phyloP scores from a whole-genome alignment of 371 early-diverging fungal genomes.

The Cokeromyces recurvatus region DNA sequence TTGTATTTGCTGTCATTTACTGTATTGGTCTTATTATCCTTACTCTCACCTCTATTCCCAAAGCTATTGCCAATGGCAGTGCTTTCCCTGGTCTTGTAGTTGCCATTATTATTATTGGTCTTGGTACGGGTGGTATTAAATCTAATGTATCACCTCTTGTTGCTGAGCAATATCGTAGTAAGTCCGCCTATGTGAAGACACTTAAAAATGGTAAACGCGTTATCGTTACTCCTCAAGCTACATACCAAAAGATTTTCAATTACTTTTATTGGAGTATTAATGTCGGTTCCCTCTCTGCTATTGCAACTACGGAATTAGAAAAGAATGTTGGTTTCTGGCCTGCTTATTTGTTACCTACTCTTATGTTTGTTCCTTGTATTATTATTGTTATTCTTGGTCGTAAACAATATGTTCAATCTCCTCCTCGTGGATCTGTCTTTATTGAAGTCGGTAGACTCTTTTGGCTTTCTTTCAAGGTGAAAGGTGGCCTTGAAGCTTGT shows the following conservation, averaged over 20 bases:
- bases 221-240: conserved; percentile 48
- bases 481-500: conserved; percentile 31
- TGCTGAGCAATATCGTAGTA: conserved; percentile 41
- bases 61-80: conserved; percentile 47
- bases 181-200: conserved; percentile 29
- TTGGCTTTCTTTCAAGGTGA: conserved; percentile 19
- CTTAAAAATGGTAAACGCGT: conserved; percentile 29
- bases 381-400: conserved; percentile 56
- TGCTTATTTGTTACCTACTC: conserved; percentile 66
- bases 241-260: conserved; percentile 33
- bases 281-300: conserved; percentile 64
- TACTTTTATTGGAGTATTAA: conserved; percentile 50
- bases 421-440: conserved; percentile 59
- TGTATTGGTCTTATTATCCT: conserved; percentile 64
- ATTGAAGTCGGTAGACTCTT: conserved; percentile 34
- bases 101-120: conserved; percentile 67
- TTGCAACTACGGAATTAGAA: conserved; percentile 55
- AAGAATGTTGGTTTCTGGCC: conserved; percentile 60
- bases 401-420: conserved; percentile 51
- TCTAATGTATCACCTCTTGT: conserved; percentile 44
- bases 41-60: conserved; percentile 56
- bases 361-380: conserved; percentile 66
- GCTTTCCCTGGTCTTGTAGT: conserved; percentile 66
- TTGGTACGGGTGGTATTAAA: conserved; percentile 54
- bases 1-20: conserved; percentile 66